phyloP scores from a whole-genome alignment of 345 rosid species.

The Euclidium syriacum region DNA sequence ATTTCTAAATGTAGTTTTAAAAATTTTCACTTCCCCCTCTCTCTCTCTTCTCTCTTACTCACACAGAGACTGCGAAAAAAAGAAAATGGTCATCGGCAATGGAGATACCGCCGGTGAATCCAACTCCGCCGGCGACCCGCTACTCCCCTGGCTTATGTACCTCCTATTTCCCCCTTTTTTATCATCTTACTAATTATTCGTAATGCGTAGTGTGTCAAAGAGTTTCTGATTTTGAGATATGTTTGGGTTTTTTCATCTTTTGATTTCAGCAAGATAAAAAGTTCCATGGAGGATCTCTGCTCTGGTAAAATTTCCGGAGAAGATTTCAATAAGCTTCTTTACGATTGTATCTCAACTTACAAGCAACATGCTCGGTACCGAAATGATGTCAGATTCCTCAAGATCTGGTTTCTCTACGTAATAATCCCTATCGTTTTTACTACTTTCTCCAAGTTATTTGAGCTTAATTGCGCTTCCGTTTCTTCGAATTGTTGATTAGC shows the following conservation, averaged over 20 bases:
- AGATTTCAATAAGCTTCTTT: constrained; percentile 45
- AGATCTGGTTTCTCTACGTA: constrained; percentile 90
- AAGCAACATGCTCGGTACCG: constrained; percentile 53
- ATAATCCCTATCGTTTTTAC: no score
- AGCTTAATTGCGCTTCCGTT: not conserved
- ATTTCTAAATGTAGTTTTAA: not conserved
- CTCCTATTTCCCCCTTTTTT: not conserved
- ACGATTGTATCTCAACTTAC: constrained; percentile 48
- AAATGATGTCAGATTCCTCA: constrained; percentile 83
- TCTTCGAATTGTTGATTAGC: not conserved
- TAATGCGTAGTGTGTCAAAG: not conserved
- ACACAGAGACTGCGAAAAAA: not conserved
- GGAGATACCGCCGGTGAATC: constrained; percentile 20
- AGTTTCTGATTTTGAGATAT: not conserved
- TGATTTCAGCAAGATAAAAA: constrained; percentile 48
- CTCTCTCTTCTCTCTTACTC: not conserved
- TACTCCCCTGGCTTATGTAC: constrained; percentile 59
- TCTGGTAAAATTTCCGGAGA: constrained; percentile 28
- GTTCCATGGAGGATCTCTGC: constrained; percentile 37
- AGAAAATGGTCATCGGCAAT: constrained; percentile 4
- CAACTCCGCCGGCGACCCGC: constrained; percentile 38
- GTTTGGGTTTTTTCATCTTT: not conserved
- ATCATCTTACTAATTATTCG: not conserved
- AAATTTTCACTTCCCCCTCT: not conserved
- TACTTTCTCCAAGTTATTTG: not conserved